phyloP scores from a whole-genome alignment of 2,329 filamentous ascomycete genomes.

The Fusarium chuoi region DNA sequence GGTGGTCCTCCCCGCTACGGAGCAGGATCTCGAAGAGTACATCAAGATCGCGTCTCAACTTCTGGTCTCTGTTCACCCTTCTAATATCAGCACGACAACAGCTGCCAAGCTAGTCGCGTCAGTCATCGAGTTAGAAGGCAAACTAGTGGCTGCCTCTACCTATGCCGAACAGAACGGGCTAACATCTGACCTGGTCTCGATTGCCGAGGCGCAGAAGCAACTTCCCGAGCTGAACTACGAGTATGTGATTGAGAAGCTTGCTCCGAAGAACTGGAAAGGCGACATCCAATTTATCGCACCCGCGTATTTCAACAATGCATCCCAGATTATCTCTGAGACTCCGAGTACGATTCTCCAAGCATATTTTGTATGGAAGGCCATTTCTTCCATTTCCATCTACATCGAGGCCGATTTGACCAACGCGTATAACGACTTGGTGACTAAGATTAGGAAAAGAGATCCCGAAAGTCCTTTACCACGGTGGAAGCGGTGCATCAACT shows the following conservation, averaged over 20 bases:
- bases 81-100: not conserved
- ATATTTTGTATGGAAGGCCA: not conserved
- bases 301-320: not conserved
- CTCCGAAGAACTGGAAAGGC: not conserved
- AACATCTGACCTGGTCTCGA: fast-evolving
- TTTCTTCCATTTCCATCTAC: not conserved
- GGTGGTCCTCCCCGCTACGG: not conserved
- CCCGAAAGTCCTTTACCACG: not conserved
- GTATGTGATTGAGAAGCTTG: not conserved
- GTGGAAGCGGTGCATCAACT: not conserved
- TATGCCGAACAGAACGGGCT: not conserved
- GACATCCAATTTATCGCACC: fast-evolving
- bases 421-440: not conserved
- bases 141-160: not conserved
- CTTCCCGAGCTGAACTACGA: not conserved
- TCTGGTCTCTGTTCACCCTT: not conserved
- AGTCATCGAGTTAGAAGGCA: not conserved
- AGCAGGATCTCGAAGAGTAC: not conserved
- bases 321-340: not conserved
- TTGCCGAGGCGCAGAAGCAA: not conserved
- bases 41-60: constrained; percentile 8
- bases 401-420: not conserved
- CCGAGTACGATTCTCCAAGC: not conserved
- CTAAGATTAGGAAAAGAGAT: not conserved
- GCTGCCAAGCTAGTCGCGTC: not conserved